Evolutionary conservation across 2,329 filamentous ascomycete genomes (phyloP).

Genomic region (Penicillium sp.): DNA sequence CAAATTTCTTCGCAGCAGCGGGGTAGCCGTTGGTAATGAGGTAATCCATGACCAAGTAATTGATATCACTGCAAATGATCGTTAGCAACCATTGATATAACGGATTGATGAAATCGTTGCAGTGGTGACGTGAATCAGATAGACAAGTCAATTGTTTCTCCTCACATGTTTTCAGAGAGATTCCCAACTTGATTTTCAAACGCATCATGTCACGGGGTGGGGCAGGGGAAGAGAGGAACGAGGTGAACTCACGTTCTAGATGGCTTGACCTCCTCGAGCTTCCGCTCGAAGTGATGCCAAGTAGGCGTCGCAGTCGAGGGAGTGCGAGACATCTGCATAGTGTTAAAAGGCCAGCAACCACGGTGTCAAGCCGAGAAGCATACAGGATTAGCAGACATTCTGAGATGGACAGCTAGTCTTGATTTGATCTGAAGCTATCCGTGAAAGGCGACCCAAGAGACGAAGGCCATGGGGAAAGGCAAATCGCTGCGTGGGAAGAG

Average conservation of each 20-base stretch:
- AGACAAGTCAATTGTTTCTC: constrained; percentile 82
- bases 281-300: constrained; percentile 72
- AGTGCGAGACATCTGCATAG: constrained; percentile 61
- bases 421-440: constrained; percentile 28
- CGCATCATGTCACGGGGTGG: constrained; percentile 65
- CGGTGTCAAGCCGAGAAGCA: constrained; percentile 36
- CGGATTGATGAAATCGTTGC: constrained; percentile 1
- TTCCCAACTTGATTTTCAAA: constrained; percentile 91
- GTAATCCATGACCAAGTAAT: constrained; percentile 93
- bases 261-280: constrained; percentile 77
- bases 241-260: constrained; percentile 74
- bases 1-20: constrained; percentile 87
- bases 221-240: constrained; percentile 4
- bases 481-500: constrained; percentile 23
- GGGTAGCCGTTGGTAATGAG: constrained; percentile 94
- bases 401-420: constrained; percentile 20
- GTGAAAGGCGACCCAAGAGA: constrained; percentile 31
- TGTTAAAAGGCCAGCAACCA: constrained; percentile 36
- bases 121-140: constrained; percentile 53
- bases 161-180: constrained; percentile 98
- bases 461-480: constrained; percentile 34
- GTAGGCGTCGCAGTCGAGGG: constrained; percentile 68
- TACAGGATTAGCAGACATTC: constrained; percentile 44
- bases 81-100: constrained; percentile 28
- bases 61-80: constrained; percentile 70